phyloP scores from a whole-genome alignment of 1,139 yeast species.

The Geotrichum cucujoidarum region DNA sequence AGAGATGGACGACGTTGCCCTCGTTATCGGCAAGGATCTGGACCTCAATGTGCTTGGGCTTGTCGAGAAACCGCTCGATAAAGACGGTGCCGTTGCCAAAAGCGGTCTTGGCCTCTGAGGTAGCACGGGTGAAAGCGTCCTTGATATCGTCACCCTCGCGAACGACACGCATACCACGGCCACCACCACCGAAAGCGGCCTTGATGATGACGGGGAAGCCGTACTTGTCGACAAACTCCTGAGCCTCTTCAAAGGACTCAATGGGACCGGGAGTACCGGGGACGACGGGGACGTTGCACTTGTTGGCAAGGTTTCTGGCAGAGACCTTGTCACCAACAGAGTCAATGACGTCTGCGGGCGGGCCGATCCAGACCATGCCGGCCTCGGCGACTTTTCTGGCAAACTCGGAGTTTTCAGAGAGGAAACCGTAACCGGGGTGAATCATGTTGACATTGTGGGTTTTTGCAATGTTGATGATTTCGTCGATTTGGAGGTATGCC shows the following conservation, averaged over 20 bases:
- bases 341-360: slow-evolving; percentile 81
- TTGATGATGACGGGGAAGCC: slow-evolving; percentile 97
- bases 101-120: slow-evolving; percentile 88
- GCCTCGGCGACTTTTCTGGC: slow-evolving; percentile 87
- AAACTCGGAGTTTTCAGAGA: slow-evolving; percentile 90
- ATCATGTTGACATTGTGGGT: slow-evolving; percentile 89
- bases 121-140: slow-evolving; percentile 92
- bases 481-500: slow-evolving; percentile 94
- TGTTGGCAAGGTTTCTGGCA: slow-evolving; percentile 81
- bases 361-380: slow-evolving; percentile 97
- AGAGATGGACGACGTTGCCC: slow-evolving; percentile 92
- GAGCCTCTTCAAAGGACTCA: slow-evolving; percentile 71
- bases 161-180: slow-evolving; percentile 99
- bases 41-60: slow-evolving; percentile 97
- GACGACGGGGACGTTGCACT: slow-evolving; percentile 83
- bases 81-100: slow-evolving; percentile 98
- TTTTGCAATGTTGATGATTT: slow-evolving; percentile 85
- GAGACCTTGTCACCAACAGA: slow-evolving; percentile 97
- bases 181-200: slow-evolving; percentile 99
- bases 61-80: slow-evolving; percentile 90
- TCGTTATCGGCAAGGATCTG: slow-evolving; percentile 90
- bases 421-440: slow-evolving; percentile 97
- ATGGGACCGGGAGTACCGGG: slow-evolving; percentile 99
- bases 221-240: slow-evolving; percentile 67
- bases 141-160: slow-evolving; percentile 90